Evolutionary conservation across 441 rosid genomes (phyloP).

Genomic region (Flueggea neowawraea): DNA sequence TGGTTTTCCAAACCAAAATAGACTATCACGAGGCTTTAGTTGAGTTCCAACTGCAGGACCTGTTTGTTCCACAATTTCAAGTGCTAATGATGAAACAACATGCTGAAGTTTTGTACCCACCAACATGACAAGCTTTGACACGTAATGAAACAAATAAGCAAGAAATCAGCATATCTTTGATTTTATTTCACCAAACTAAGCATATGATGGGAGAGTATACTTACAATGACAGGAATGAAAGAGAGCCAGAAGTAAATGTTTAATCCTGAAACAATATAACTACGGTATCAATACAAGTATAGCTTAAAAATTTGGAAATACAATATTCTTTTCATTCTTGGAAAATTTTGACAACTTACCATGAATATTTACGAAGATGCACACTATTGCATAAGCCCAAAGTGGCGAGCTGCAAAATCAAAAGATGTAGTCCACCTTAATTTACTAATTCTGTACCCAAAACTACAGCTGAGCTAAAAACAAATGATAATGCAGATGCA

Average conservation of each 20-base stretch:
- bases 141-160: conserved; percentile 8
- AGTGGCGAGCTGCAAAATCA: conserved; percentile 78
- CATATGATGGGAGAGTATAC: conserved; percentile 20
- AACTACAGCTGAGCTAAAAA: too few relatives aligned
- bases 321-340: neutral
- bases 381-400: conserved; percentile 86
- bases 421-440: conserved; percentile 10
- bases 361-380: conserved; percentile 90
- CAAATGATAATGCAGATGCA: too few relatives aligned
- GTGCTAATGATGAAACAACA: conserved; percentile 86
- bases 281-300: neutral
- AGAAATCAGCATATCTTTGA: neutral
- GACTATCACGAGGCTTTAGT: conserved; percentile 86
- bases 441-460: neutral
- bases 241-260: conserved; percentile 96
- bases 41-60: conserved; percentile 64
- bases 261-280: conserved; percentile 46
- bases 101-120: conserved; percentile 96
- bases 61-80: conserved; percentile 72
- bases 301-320: neutral
- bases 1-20: conserved; percentile 97
- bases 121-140: conserved; percentile 77
- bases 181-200: neutral
- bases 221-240: conserved; percentile 91
- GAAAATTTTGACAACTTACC: conserved; percentile 41